Evolutionary conservation across 345 rosid species (phyloP).

Genomic region (Moricandia arvensis): DNA sequence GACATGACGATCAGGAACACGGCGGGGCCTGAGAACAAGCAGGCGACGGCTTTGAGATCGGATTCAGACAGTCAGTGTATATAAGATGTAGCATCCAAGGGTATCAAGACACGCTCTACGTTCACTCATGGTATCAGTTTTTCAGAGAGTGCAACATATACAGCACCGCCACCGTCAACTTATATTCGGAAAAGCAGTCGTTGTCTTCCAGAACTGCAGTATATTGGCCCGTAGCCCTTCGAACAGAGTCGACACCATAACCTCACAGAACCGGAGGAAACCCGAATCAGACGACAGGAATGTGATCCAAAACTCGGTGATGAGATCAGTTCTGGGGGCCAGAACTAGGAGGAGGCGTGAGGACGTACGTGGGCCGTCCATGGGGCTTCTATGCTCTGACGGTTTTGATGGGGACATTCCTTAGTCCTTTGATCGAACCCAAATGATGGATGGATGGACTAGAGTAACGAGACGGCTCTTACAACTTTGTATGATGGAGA

Average conservation of each 20-base stretch:
- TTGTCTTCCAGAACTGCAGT: conserved; percentile 43
- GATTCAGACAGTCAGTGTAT: conserved; percentile 58
- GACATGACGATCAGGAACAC: conserved; percentile 58
- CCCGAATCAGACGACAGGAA: conserved; percentile 49
- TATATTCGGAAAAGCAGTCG: conserved; percentile 56
- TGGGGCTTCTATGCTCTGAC: conserved; percentile 47
- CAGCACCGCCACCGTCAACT: conserved; percentile 53
- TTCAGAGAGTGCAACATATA: conserved; percentile 49
- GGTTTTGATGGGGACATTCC: conserved; percentile 41
- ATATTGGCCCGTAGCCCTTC: conserved; percentile 43
- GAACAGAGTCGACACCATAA: conserved; percentile 33
- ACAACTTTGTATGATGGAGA: conserved; percentile 47
- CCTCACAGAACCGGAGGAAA: conserved; percentile 46
- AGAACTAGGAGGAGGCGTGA: conserved; percentile 26
- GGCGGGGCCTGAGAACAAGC: conserved; percentile 53
- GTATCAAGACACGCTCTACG: conserved; percentile 59
- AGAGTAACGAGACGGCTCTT: conserved; percentile 35
- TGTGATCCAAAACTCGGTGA: conserved; percentile 49
- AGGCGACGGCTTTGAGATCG: conserved; percentile 59
- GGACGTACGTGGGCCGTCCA: conserved; percentile 50
- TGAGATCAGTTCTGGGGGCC: conserved; percentile 39
- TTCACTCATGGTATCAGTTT: conserved; percentile 54
- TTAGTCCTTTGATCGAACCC: conserved; percentile 41
- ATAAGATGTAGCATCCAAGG: conserved; percentile 53
- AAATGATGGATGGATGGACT: conserved; percentile 43